Evolutionary conservation across 768 basidiomycete genomes (phyloP), one percentile per base, ranked within the genome.

Genomic region (Tremella yokohamensis): DNA sequence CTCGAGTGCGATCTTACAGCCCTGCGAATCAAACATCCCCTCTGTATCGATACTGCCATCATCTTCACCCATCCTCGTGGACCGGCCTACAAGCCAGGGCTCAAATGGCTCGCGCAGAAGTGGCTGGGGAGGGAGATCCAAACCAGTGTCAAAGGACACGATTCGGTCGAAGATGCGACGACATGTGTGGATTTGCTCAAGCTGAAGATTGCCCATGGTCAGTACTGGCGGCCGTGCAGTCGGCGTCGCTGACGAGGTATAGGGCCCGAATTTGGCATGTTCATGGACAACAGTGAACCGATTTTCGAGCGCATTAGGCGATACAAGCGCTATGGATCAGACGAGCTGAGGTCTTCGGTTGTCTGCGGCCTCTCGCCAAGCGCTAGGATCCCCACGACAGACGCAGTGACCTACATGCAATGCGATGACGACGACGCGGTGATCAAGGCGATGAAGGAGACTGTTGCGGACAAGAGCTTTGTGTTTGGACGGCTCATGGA

Each of bases 51-150:
- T 72, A 97, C 94, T 1, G 88, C 91, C 0, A 71, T 99, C 3
- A 74, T 87, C 9, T 99, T 86, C 78, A 88, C 92, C 71, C 94
- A 99, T 77, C 90, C 94, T 0, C 86, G 90, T 18, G 92, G 94
- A 1, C 84, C 90, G 40, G 92, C 94, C 0, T 84, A 90, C 61
- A 98, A 97, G 78, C 90, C 94, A 0, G 90, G 89, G 1, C 82
- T 99, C 7, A 92, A 92, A n/a, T 97, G 91, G 91, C 83, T 99
- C 45, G 89, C 90, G 45, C 88, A 89, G 71, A 90, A 90, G 72
- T 97, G 91, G 90, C 86, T 90, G 56, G 83, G 83, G 11, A 83
- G 87, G 51, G 89, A 92, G 65, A 98, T 99, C 42, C 94, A 98
- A 76, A 56, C 29, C n/a, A 38, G 51, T 8, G 70, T 56, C 1